Base-by-base conservation (phyloP, 495 filamentous ascomycete genomes). In the Physcia stellaris region DNA sequence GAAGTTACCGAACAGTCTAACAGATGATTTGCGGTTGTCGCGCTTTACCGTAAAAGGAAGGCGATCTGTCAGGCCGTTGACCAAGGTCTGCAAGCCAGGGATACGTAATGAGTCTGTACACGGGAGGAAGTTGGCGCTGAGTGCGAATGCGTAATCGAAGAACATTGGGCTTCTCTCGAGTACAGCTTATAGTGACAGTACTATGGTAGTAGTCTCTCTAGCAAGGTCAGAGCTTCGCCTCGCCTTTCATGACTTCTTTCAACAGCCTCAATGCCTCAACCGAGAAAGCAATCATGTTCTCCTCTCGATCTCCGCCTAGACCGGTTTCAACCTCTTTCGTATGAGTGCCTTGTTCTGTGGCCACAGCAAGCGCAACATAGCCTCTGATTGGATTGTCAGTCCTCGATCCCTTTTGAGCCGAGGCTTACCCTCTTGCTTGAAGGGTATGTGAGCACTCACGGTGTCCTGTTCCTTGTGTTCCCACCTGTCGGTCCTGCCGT, bases 401-500 rank as follows among this genome's bases (percentile, higher is more conserved):
- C 16, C 6, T 9, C 13, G 12, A 22, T 7, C 5, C 24, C 13
- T 32, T 10, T 23, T 12, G n/a, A n/a, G n/a, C n/a, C n/a, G n/a
- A n/a, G n/a, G n/a, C n/a, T n/a, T 26, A 2, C 19, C 13, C 33
- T n/a, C 4, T 4, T 21, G 1, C 6, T 6, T 2, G 19, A 34
- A 38, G 18, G 19, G 32, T 11, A 35, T 15, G 12, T 15, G 10
- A 21, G 10, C 2, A 61, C 66, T 51, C 50, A 73, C 64, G 73
- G 73, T 17, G 59, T 69, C 43, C 72, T 53, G 51, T 73, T 76
- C 49, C 54, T 63, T 30, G 66, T 71, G 38, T 56, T 52, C 6
- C 73, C 73, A 6, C 71, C 70, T 5, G 67, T 71, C 12, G 73
- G 75, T n/a, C 73, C 73, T 9, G 73, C 73, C 0, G 73, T 77